phyloP scores from a whole-genome alignment of 768 basidiomycete genomes.

The Phaffia australis region DNA sequence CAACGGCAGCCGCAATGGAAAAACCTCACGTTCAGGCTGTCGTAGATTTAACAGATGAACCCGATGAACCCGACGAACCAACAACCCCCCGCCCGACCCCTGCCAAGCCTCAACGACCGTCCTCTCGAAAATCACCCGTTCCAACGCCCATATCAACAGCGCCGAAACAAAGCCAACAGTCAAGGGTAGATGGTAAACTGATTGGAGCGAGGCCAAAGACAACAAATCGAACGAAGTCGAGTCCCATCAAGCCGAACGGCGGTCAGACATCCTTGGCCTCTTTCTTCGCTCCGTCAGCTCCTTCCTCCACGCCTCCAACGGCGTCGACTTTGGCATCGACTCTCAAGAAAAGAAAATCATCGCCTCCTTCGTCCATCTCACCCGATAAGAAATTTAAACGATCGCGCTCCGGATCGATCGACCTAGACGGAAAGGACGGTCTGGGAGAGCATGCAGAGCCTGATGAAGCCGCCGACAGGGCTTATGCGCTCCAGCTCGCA shows the following conservation, averaged over 20 bases:
- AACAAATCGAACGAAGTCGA: background rate
- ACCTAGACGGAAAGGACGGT: too few species aligned
- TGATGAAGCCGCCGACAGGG: conserved; percentile 11
- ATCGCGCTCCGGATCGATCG: background rate
- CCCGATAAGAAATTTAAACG: background rate
- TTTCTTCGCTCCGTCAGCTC: conserved; percentile 14
- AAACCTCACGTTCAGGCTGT: background rate
- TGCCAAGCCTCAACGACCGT: too few species aligned
- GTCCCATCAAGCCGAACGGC: background rate
- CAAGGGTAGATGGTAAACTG: conserved; percentile 12
- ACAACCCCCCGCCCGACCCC: too few species aligned
- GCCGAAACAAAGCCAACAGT: conserved; percentile 2
- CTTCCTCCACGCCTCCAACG: conserved; percentile 1
- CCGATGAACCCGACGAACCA: too few species aligned
- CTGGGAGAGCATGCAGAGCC: background rate
- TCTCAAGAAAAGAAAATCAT: background rate
- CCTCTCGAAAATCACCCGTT: too few species aligned
- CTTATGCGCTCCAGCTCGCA: conserved; percentile 11
- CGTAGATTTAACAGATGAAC: too few species aligned
- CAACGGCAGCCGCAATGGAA: background rate
- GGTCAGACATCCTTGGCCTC: conserved; percentile 10
- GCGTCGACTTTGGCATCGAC: background rate
- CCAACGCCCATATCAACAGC: background rate
- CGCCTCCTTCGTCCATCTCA: background rate
- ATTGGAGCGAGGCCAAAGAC: background rate